Evolutionary conservation across 805 yeast genomes (phyloP).

Genomic region (Torulaspora gathmanii): DNA sequence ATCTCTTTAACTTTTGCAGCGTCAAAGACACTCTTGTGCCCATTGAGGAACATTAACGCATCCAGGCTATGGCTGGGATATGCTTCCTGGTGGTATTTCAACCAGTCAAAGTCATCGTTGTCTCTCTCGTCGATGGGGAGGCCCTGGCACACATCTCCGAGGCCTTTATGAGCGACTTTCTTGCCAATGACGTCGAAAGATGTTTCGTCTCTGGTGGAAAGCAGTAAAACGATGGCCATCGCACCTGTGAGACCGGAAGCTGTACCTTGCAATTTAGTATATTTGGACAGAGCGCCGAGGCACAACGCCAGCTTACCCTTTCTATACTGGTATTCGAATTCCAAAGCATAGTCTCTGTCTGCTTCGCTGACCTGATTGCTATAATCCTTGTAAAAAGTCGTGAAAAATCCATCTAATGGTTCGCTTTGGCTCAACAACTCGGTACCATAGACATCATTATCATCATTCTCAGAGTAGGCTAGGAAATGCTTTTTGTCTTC

Average conservation of each 20-base stretch:
- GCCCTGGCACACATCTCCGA: slow-evolving; percentile 22
- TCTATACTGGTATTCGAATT: slow-evolving; percentile 29
- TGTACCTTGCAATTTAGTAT: slow-evolving; percentile 17
- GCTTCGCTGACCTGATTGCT: slow-evolving; percentile 44
- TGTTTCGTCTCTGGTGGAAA: slow-evolving; percentile 21
- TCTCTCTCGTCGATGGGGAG: slow-evolving; percentile 23
- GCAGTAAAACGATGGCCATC: slow-evolving; percentile 25
- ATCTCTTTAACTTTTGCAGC: slow-evolving; percentile 16
- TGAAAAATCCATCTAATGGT: slow-evolving; percentile 43
- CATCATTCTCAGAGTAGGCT: slow-evolving; percentile 47
- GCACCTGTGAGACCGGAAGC: slow-evolving; percentile 26
- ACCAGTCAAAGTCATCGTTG: slow-evolving; percentile 25
- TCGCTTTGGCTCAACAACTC: slow-evolving; percentile 35
- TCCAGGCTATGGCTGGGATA: slow-evolving; percentile 14
- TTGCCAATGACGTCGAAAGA: slow-evolving; percentile 30
- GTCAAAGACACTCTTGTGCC: slow-evolving; percentile 7
- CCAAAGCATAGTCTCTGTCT: slow-evolving; percentile 26
- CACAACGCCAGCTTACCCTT: slow-evolving; percentile 32
- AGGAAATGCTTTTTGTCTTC: slow-evolving; percentile 44
- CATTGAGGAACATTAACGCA: slow-evolving; percentile 22
- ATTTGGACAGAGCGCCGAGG: slow-evolving; percentile 29
- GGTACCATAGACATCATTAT: slow-evolving; percentile 60
- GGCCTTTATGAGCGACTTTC: slow-evolving; percentile 30
- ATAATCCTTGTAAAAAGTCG: slow-evolving; percentile 39
- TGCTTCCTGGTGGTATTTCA: slow-evolving; percentile 17